Evolutionary conservation across 495 filamentous ascomycete genomes (phyloP).

Genomic region (Thermothielavioides terrestris): DNA sequence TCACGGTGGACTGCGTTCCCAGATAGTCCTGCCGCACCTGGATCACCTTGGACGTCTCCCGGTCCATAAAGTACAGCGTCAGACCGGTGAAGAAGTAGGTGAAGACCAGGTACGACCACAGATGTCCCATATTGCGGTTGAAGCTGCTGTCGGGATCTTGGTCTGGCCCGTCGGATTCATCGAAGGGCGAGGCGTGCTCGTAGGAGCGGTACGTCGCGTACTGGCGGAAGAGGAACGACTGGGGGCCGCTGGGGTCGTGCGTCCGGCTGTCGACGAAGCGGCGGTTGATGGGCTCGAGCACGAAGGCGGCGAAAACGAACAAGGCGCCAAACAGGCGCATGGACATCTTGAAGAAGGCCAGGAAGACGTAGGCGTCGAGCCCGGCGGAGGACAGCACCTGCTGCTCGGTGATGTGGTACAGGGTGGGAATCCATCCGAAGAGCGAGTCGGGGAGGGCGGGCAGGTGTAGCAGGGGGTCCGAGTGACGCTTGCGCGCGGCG

Average conservation of each 20-base stretch:
- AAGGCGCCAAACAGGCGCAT: constrained; percentile 71
- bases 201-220: constrained; percentile 9
- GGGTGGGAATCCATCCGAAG: constrained; percentile 86
- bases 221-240: constrained; percentile 6
- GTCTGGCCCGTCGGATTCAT: neutral
- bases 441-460: constrained; percentile 79
- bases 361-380: constrained; percentile 90
- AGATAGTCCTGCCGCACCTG: constrained; percentile 82
- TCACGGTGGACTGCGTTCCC: constrained; percentile 84
- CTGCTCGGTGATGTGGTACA: constrained; percentile 84
- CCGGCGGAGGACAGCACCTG: constrained; percentile 86
- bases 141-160: constrained; percentile 28
- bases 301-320: constrained; percentile 65
- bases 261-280: constrained; percentile 35
- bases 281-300: constrained; percentile 81
- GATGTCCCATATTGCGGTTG: constrained; percentile 42
- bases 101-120: constrained; percentile 92
- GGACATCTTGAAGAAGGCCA: constrained; percentile 90
- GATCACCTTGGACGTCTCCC: constrained; percentile 76
- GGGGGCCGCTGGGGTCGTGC: constrained; percentile 1
- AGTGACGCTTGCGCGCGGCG: constrained; percentile 71
- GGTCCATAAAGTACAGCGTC: constrained; percentile 72
- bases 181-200: neutral
- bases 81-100: constrained; percentile 82
- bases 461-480: constrained; percentile 58